Percentiles rank a stretch among this genome's conserved stretches.
phyloP scores from a whole-genome alignment of 2,329 filamentous ascomycete genomes.

The Chaetoscypha palmicola region DNA sequence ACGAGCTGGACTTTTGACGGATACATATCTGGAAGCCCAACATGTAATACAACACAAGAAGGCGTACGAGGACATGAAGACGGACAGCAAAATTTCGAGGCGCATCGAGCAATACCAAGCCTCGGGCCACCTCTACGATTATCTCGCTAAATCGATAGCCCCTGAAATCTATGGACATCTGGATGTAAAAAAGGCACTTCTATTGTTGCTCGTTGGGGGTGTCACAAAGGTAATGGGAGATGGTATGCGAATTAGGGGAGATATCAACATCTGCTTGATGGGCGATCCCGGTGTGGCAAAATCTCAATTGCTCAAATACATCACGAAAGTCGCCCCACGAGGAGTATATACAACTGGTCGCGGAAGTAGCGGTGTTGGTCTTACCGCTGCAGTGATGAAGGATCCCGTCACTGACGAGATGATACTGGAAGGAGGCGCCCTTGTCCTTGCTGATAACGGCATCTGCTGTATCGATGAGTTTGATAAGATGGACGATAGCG shows the following conservation, averaged over 20 bases:
- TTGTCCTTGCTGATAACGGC: constrained; percentile 73
- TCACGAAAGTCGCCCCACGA: constrained; percentile 92
- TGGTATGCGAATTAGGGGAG: constrained; percentile 97
- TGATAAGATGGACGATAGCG: constrained; percentile 77
- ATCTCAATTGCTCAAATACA: constrained; percentile 96
- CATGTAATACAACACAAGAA: constrained; percentile 95
- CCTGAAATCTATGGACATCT: constrained; percentile 95
- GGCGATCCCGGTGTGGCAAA: constrained; percentile 99
- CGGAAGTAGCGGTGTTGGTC: constrained; percentile 72
- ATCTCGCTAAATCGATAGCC: constrained; percentile 89
- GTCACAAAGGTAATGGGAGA: constrained; percentile 96
- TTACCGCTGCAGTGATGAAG: constrained; percentile 74
- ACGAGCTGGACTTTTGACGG: constrained; percentile 88
- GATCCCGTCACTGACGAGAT: constrained; percentile 75
- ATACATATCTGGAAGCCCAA: constrained; percentile 95
- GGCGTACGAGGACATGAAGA: constrained; percentile 84
- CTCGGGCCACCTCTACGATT: constrained; percentile 90
- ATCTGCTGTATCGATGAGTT: constrained; percentile 84
- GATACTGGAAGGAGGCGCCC: constrained; percentile 70
- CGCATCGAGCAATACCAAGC: constrained; percentile 81
- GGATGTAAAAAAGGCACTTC: constrained; percentile 94
- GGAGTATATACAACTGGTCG: constrained; percentile 77
- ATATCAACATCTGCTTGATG: constrained; percentile 99
- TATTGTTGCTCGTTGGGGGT: constrained; percentile 92
- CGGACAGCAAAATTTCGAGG: constrained; percentile 71